Base-by-base conservation (phyloP, 805 yeast genomes). In the Lipomyces yamadae region DNA sequence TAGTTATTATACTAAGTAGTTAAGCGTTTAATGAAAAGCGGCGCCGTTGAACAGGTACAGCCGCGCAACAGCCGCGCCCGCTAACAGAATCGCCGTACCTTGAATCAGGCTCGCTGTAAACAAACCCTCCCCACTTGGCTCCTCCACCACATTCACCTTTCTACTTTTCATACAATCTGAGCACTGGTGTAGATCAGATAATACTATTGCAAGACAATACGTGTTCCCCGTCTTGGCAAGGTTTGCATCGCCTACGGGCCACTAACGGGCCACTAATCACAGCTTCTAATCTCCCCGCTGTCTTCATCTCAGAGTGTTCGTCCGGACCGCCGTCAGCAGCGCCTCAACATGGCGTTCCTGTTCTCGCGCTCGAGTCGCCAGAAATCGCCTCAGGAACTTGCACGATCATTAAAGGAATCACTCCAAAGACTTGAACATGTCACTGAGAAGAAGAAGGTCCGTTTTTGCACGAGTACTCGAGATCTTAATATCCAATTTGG, bases 321-420 rank as follows among this genome's bases (percentile, higher is more conserved):
- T 33, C 63, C 29, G 10, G 62, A 7, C 48, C 42, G 39, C 35
- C 56, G 60, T 24, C 24, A 24, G 11, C 57, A 10, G 58, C n/a
- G 58, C 7, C 53, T 24, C 39, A 37, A 13, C 45, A 92, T 93
- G 97, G 90, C 97, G 11, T 94, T 94, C 74, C 81, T 95, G 73
- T 94, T 95, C 83, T 90, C 92, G 71, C 84, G 97, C 74, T 62
- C 73, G 15, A 77, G 76, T 59, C 91, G 88, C 75, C 97, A 96
- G 8, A 92, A 92, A 77, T 88, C 97, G 0, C 96, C 97, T 1
- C 85, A 85, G 24, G 99, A 94, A 74, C 84, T 92, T 66, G 89
- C 92, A 2, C 83, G 91, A 59, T 86, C 88, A 5, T 82, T 92
- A 68, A 85, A 85, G 69, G 98, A 94, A 58, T 90, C 86, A 73